Evolutionary conservation across 2,329 filamentous ascomycete species (phyloP).

Genomic region (Ascocoryne sarcoides): DNA sequence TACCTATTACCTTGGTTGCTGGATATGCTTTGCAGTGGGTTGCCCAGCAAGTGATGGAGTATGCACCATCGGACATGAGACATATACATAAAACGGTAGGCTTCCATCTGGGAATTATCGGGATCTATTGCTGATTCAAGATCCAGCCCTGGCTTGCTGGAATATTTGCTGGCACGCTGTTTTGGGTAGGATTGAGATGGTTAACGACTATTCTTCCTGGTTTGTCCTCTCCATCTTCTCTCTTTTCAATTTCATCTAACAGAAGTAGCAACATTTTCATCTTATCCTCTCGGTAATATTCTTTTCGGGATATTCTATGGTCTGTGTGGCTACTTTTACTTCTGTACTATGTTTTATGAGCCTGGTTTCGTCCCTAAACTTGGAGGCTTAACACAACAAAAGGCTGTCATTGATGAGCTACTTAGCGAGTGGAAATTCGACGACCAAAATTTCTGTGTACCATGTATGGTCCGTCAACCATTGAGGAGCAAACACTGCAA

Average conservation of each 20-base stretch:
- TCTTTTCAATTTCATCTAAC: slow-evolving; percentile 26
- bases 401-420: slow-evolving; percentile 79
- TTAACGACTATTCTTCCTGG: slow-evolving; percentile 63
- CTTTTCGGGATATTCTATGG: slow-evolving; percentile 56
- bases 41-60: slow-evolving; percentile 68
- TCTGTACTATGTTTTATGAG: slow-evolving; percentile 75
- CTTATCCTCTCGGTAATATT: slow-evolving; percentile 69
- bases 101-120: background rate
- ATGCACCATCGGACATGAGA: slow-evolving; percentile 81
- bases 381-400: slow-evolving; percentile 81
- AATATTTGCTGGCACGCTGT: slow-evolving; percentile 81
- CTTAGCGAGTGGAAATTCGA: slow-evolving; percentile 83
- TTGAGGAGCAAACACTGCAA: slow-evolving; percentile 94
- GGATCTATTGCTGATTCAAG: slow-evolving; percentile 7
- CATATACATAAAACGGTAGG: slow-evolving; percentile 80
- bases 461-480: slow-evolving; percentile 89
- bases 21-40: slow-evolving; percentile 68
- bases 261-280: slow-evolving; percentile 49
- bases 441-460: slow-evolving; percentile 86
- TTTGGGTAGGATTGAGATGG: slow-evolving; percentile 73
- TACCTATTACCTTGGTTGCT: slow-evolving; percentile 61
- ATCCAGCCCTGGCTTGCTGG: slow-evolving; percentile 79
- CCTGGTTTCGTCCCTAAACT: slow-evolving; percentile 91
- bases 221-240: slow-evolving; percentile 32
- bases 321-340: slow-evolving; percentile 78